Evolutionary conservation across 2,329 filamentous ascomycete species (phyloP), one percentile per base, ranked within the genome.

Genomic region (Coniochaeta ligniaria): DNA sequence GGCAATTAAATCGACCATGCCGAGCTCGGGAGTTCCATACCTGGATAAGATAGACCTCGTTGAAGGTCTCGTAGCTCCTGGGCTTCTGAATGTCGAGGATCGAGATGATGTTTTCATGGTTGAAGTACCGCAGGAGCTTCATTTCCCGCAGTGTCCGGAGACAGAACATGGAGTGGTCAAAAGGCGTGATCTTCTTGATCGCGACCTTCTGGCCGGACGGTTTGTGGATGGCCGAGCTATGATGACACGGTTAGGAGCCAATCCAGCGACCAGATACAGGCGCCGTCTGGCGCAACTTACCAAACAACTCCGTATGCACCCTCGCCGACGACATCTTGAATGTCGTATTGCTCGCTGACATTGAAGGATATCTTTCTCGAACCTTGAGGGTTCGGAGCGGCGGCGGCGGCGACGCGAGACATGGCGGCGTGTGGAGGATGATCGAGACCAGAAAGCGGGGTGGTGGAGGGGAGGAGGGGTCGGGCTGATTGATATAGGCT

Each of bases 181-280:
- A 99, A 6, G 95, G 95, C 0, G 93, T 98, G 71, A 99, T 99
- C 85, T 99, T 99, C 84, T 99, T 99, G 83, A 99, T 99, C 63
- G 95, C 95, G 63, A 99, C 95, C 79, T 98, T 98, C 78, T 99
- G 95, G 64, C 92, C 89, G 0, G 95, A 98, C 24, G 95, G 95
- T 80, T 98, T 98, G 82, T 99, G 95, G 68, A 98, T 88, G 61
- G 95, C 95, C 63, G 95, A 99, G 80, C 92, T 96, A 26, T 17
- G 43, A n/a, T 31, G 28, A 14, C 22, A 45, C 38, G 8, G 31
- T 55, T n/a, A 55, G 52, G 28, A 55, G 26, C 31, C 3, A 16
- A 12, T 9, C 20, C 31, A 22, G n/a, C 24, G 35, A 31, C 22
- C n/a, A 35, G 35, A 36, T 36, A 4, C 16, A 55, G 22, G 50